Evolutionary conservation across 78 protist species (phyloP), one percentile per base, ranked within the genome.

Genomic region (Guillardia theta): DNA sequence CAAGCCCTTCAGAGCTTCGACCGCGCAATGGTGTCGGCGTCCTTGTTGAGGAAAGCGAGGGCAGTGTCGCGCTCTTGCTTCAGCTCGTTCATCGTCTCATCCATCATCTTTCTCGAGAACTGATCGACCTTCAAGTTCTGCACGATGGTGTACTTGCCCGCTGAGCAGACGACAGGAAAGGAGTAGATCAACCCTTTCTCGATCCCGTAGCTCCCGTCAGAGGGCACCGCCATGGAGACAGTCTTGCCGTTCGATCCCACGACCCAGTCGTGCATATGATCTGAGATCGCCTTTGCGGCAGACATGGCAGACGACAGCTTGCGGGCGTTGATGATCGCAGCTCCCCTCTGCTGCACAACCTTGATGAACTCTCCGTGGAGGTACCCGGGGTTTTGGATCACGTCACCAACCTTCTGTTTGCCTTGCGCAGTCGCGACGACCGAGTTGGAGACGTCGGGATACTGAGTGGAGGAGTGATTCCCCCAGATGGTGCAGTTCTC

Each of bases 311-410:
- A 92, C n/a, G 97, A 94, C 36, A 97, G 92, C 93, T 96, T 94
- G 70, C 98, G 95, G 8, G 96, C 96, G 43, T 45, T 53, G 88
- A 98, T 95, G 88, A 98, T 95, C 24, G 97, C 99, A 24, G 97
- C 98, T 70, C 99, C 99, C 64, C 99, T 97, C 48, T 92, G 39
- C 95, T 97, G 99, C 48, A 98, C 98, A 21, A 83, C 46, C 78
- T 95, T 80, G 48, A 98, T 54, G 64, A 97, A 95, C 22, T 93
- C 95, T 64, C 83, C 93, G 70, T 94, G 54, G 39, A 97, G 78
- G 97, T 97, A 97, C 64, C 83, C 88, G 0, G 78, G 88, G 95
- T 96, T 96, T 27, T 96, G 83, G 76, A 95, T 58, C 5, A 95
- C 90, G 53, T 33, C 27, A 33, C 37, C 27, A 1, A 87, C 95